Evolutionary conservation across 2,329 filamentous ascomycete genomes (phyloP).

Genomic region (Ramularia collo-cygni): DNA sequence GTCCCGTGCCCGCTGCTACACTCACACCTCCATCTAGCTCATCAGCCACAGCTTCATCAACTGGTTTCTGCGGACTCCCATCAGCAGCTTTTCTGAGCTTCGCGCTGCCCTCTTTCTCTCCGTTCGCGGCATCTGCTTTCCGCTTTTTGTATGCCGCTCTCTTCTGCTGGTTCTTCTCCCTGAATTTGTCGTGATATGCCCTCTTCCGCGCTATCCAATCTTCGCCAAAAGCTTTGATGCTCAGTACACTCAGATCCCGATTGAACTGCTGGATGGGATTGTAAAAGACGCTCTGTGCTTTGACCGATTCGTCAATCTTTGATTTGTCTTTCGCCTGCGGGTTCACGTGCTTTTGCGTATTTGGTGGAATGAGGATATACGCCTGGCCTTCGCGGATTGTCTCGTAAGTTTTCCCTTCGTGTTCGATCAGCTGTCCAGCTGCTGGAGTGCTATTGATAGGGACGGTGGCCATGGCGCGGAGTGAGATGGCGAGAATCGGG

Average conservation of each 20-base stretch:
- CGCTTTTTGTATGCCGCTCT: conserved; percentile 24
- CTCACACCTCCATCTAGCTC: not conserved
- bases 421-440: conserved; percentile 28
- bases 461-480: conserved; percentile 7
- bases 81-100: conserved; percentile 13
- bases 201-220: conserved; percentile 37
- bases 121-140: conserved; percentile 30
- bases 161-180: conserved; percentile 25
- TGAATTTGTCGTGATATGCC: conserved; percentile 27
- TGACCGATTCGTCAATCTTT: conserved; percentile 36
- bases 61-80: not conserved
- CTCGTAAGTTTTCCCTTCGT: conserved; percentile 34
- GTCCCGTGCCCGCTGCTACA: not conserved
- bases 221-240: conserved; percentile 82
- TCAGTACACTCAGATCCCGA: conserved; percentile 85
- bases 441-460: conserved; percentile 20
- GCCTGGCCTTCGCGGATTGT: conserved; percentile 62
- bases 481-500: too few relatives aligned
- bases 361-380: conserved; percentile 56
- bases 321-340: conserved; percentile 35
- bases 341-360: conserved; percentile 43
- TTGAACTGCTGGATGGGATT: conserved; percentile 99
- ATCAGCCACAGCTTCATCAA: not conserved
- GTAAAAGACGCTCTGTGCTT: conserved; percentile 79
- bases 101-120: conserved; percentile 6